Evolutionary conservation across 352 stramenopile species (phyloP).

Genomic region (Phytophthora quininea): DNA sequence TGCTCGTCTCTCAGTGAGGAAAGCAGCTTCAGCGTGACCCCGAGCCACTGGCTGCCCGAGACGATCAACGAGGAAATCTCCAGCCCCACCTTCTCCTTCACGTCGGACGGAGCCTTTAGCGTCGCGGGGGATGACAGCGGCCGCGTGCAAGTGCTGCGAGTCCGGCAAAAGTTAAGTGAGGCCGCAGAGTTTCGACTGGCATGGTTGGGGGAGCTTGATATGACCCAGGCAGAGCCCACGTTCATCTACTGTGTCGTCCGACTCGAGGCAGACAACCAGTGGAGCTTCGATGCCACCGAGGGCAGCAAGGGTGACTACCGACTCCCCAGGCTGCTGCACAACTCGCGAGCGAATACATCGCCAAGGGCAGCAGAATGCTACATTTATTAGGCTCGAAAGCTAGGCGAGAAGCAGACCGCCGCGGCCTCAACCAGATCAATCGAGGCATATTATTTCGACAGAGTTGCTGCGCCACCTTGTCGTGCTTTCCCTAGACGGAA

Average conservation of each 20-base stretch:
- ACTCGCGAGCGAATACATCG: conserved; percentile 30
- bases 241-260: conserved; percentile 32
- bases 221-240: conserved; percentile 19
- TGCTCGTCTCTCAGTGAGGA: neutral
- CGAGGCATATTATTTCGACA: neutral
- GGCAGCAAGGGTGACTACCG: conserved; percentile 26
- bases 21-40: neutral
- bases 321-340: conserved; percentile 30
- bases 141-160: conserved; percentile 21
- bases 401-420: neutral
- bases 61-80: conserved; percentile 19
- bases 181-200: conserved; percentile 27
- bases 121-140: conserved; percentile 1
- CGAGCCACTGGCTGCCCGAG: conserved; percentile 18
- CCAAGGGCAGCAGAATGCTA: conserved; percentile 19
- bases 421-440: neutral
- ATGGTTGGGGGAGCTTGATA: conserved; percentile 21
- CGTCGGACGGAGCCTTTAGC: neutral
- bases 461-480: no score
- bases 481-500: no score
- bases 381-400: conserved; percentile 17
- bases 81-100: conserved; percentile 15
- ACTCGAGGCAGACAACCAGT: conserved; percentile 11
- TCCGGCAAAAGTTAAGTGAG: conserved; percentile 22
- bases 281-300: conserved; percentile 28